These are phyloP conservation scores for Teratosphaeria gauchensis DNA, from an alignment of 2,329 filamentous ascomycete species.

Conservation along the genomic window DNA sequence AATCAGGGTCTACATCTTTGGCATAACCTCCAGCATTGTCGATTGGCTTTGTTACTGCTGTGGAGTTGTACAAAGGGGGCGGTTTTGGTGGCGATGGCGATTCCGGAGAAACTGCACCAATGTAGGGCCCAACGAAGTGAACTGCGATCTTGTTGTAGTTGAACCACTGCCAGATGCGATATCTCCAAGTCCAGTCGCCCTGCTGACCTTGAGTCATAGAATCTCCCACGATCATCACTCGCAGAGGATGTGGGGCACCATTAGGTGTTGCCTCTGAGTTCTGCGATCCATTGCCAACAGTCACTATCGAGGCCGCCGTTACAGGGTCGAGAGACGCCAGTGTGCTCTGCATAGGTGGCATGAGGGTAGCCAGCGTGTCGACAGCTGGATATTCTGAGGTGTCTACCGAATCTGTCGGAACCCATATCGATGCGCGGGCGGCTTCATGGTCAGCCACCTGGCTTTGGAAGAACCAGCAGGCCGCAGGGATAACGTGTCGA, in stretches of 20 bases:
- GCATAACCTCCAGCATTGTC: background rate
- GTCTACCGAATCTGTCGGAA: background rate
- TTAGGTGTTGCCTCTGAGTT: background rate
- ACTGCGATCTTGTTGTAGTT: background rate
- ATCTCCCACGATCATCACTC: slow-evolving; percentile 7
- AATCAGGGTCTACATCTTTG: background rate
- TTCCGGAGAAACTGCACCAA: slow-evolving; percentile 22
- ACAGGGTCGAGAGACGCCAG: background rate
- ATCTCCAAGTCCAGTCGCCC: slow-evolving; percentile 34
- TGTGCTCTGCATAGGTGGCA: background rate
- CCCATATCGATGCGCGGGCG: background rate
- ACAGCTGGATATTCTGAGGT: background rate
- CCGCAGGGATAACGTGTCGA: background rate
- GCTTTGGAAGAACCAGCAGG: background rate
- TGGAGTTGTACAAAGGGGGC: slow-evolving; percentile 3
- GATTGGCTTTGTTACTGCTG: background rate
- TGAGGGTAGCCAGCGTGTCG: background rate
- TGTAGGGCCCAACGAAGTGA: slow-evolving; percentile 29
- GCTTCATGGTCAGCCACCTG: background rate
- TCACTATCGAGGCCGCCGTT: background rate
- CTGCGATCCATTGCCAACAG: background rate
- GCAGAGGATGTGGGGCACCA: background rate
- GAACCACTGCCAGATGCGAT: slow-evolving; percentile 32
- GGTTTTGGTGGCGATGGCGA: slow-evolving; percentile 6
- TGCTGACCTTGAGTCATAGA: slow-evolving; percentile 17